Conservation (phyloP, 352 stramenopile genomes). For the Globisporangium irregulare region DNA sequence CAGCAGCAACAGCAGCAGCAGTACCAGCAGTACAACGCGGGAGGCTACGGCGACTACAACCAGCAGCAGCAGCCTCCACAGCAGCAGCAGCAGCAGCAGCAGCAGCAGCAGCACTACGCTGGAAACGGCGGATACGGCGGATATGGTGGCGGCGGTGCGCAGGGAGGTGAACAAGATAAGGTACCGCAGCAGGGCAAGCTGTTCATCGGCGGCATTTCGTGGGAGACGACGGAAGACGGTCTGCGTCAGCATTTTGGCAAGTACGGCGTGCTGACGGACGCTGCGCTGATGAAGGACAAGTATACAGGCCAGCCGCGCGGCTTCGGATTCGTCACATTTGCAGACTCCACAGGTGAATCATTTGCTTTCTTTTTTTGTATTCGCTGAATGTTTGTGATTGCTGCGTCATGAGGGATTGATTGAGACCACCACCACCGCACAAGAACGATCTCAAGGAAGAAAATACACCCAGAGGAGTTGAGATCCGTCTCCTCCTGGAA, state of each 20-base stretch:
- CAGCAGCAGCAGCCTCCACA: slow-evolving; percentile 12
- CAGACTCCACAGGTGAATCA: slow-evolving; percentile 75
- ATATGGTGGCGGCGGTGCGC: not conserved
- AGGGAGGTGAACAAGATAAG: slow-evolving; percentile 11
- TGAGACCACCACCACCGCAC: not conserved
- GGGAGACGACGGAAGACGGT: slow-evolving; percentile 93
- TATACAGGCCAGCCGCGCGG: slow-evolving; percentile 89
- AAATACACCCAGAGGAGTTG: slow-evolving; percentile 5
- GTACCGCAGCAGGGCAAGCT: slow-evolving; percentile 71
- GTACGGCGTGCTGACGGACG: slow-evolving; percentile 84
- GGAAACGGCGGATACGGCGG: slow-evolving; percentile 16
- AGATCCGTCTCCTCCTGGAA: slow-evolving; percentile 14
- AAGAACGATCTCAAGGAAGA: slow-evolving; percentile 4
- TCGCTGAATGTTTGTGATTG: not conserved
- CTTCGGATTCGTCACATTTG: slow-evolving; percentile 94
- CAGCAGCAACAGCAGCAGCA: slow-evolving; percentile 45
- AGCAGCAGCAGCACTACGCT: slow-evolving; percentile 4
- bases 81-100: slow-evolving; percentile 7
- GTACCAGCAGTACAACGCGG: slow-evolving; percentile 30
- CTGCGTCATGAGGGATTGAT: not conserved
- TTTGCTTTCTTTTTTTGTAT: slow-evolving; percentile 3
- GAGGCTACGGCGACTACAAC: slow-evolving; percentile 24
- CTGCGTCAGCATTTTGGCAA: slow-evolving; percentile 87
- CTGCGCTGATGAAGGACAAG: slow-evolving; percentile 92
- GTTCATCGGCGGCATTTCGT: slow-evolving; percentile 90